Conservation (phyloP, 23 red algal species). For the Gracilaria gracilis region DNA sequence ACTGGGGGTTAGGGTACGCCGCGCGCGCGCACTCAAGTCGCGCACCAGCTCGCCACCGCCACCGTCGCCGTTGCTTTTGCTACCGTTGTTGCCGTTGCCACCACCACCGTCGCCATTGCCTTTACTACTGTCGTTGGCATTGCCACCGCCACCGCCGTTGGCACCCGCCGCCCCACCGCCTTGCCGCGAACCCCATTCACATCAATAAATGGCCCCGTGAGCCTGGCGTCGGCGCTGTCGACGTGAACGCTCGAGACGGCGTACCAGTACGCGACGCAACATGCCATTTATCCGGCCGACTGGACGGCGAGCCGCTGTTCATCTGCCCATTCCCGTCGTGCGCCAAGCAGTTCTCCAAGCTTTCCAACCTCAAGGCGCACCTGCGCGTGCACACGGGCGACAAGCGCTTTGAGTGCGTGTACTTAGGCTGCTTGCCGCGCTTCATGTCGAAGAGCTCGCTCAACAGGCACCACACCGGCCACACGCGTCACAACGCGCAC, state of each 20-base stretch:
- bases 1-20: too few relatives aligned
- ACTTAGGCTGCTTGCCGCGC: constrained; percentile 60
- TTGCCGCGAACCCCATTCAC: neutral
- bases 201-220: constrained; percentile 44
- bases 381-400: constrained; percentile 87
- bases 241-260: constrained; percentile 56
- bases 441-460: constrained; percentile 88
- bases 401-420: constrained; percentile 74
- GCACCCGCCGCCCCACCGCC: neutral
- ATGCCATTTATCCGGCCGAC: constrained; percentile 21
- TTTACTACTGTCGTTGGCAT: too few relatives aligned
- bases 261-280: constrained; percentile 52
- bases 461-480: constrained; percentile 69
- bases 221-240: constrained; percentile 7
- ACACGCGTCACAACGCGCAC: constrained; percentile 56
- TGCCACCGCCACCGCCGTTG: too few relatives aligned
- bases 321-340: constrained; percentile 70
- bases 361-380: constrained; percentile 90
- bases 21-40: too few relatives aligned
- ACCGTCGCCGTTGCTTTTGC: too few relatives aligned
- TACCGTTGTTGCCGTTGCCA: too few relatives aligned
- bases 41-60: too few relatives aligned
- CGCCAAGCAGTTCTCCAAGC: constrained; percentile 75
- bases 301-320: constrained; percentile 58
- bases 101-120: too few relatives aligned